Evolutionary conservation across 306 rosid species (phyloP).

Genomic region (Ammopiptanthus mongolicus): DNA sequence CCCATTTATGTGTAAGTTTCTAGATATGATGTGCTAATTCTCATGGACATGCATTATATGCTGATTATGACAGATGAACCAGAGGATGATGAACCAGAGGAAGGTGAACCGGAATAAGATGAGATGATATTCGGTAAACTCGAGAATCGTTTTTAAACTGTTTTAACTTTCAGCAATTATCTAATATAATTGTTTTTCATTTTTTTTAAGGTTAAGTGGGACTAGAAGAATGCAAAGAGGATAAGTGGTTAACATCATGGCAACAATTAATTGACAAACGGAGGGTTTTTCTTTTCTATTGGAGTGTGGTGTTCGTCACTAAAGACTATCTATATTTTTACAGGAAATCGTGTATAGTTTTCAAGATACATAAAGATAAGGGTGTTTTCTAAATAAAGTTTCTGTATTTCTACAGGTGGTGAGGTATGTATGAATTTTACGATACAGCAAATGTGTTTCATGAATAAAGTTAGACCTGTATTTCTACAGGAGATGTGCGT

Average conservation of each 20-base stretch:
- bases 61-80: no score
- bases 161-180: neutral
- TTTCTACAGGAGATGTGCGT: neutral
- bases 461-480: neutral
- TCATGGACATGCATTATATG: neutral
- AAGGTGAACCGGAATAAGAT: no score
- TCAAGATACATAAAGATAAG: neutral
- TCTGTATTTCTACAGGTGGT: neutral
- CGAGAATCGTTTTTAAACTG: no score
- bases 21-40: neutral
- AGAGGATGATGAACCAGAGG: no score
- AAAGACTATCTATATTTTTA: neutral
- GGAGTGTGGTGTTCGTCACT: neutral
- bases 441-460: neutral
- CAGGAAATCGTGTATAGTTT: neutral
- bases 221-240: neutral
- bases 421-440: neutral
- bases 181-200: neutral
- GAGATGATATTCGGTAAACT: no score
- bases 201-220: neutral
- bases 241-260: neutral
- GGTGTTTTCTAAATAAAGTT: neutral
- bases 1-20: neutral
- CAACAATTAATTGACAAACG: neutral
- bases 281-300: neutral